Base-by-base conservation (phyloP, 1,139 yeast species). In the Lodderomyces metapsilosis region DNA sequence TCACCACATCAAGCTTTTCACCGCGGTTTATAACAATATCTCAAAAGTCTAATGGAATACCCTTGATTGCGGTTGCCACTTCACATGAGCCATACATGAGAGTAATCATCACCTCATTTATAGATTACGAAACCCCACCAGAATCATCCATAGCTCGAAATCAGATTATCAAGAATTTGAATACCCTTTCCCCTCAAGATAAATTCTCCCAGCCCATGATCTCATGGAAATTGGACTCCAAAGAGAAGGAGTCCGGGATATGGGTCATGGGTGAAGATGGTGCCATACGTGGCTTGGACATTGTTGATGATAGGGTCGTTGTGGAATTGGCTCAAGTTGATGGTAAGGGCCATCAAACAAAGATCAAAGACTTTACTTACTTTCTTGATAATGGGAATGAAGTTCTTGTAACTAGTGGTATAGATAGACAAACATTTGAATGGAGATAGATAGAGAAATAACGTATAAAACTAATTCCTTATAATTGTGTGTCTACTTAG, bases 241-340 rank as follows among this genome's bases (percentile, higher is more conserved):
- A 54, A 3, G 41, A 35, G 12, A 38, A 34, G 32, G 35, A 41
- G 5, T 42, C 39, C 2, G 92, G 92, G 0, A 45, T 84, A 0
- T 80, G 92, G 84, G 69, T 83, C 0, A 71, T 80, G 38, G 83
- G 88, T 7, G 94, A 85, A 51, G 88, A 81, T 51, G 95, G 94
- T 0, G 47, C 65, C 0, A 58, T 83, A 12, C 56, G 88, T 39
- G 92, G 88, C 0, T 51, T 82, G 8, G 84, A 82, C 53, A 43
- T 71, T 4, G 40, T 46, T 3, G 52, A 48, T 13, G 58, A 64
- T 59, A 18, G 59, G 48, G 40, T 64, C 48, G 50, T 56, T 43
- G 51, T 58, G 43, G 51, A 59, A 46, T 32, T 61, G 46, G 20
- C 60, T 47, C 36, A 25, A 17, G 16, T 15, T 7, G 20, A 34